A percentile compares a stretch with the other conserved stretches of the same genome.
phyloP scores from a whole-genome alignment of 2,329 filamentous ascomycete species.

The Cephalotrichum gorgonifer region DNA sequence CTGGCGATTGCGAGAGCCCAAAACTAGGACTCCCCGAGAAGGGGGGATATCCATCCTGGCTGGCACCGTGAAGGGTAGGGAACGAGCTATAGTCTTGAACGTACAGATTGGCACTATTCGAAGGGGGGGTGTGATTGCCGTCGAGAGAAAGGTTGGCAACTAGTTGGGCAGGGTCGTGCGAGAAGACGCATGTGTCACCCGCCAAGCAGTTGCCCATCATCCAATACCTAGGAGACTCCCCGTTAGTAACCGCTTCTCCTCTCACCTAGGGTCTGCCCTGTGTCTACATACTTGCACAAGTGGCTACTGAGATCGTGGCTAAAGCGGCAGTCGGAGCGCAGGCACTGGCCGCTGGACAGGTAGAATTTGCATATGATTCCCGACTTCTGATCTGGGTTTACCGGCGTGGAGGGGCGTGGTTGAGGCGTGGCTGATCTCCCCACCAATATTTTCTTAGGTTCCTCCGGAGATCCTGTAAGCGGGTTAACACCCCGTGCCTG shows the following conservation, averaged over 20 bases:
- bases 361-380: conserved; percentile 96
- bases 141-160: conserved; percentile 73
- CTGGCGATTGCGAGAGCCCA: conserved; percentile 56
- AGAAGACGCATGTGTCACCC: conserved; percentile 90
- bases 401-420: conserved; percentile 65
- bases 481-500: conserved; percentile 30
- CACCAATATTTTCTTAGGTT: conserved; percentile 62
- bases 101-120: conserved; percentile 57
- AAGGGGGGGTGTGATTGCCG: conserved; percentile 48
- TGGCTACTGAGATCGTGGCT: conserved; percentile 94
- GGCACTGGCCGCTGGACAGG: conserved; percentile 87
- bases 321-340: conserved; percentile 91
- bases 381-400: conserved; percentile 59
- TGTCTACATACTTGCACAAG: conserved; percentile 79
- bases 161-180: conserved; percentile 82
- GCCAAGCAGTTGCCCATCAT: conserved; percentile 91
- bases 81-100: conserved; percentile 80
- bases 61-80: conserved; percentile 57
- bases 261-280: not conserved
- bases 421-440: conserved; percentile 82
- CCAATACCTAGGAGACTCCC: conserved; percentile 61
- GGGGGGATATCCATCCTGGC: conserved; percentile 38
- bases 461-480: conserved; percentile 29
- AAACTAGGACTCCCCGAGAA: conserved; percentile 35
- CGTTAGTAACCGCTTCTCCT: conserved; percentile 13